Evolutionary conservation across 129 eudicot genomes (phyloP).

Genomic region (Sambucus nigra): DNA sequence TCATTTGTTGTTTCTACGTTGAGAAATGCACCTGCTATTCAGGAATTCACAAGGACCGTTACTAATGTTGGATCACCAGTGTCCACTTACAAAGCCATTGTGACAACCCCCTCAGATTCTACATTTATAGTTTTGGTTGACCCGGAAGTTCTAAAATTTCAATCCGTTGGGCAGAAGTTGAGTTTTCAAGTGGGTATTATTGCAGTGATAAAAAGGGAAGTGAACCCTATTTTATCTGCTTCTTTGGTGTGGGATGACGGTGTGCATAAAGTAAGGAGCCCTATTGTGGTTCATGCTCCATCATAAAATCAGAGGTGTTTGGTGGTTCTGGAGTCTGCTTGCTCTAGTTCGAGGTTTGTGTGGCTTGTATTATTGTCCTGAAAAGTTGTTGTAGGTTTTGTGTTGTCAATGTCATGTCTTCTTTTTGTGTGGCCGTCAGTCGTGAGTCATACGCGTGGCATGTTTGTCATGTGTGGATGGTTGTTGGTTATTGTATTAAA

Average conservation of each 20-base stretch:
- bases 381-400: too few relatives aligned
- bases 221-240: conserved; percentile 10
- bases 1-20: conserved; percentile 12
- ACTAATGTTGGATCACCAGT: conserved; percentile 17
- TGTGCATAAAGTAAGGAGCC: conserved; percentile 25
- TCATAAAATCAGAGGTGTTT: background rate
- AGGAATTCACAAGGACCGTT: conserved; percentile 3
- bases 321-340: too few relatives aligned
- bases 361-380: too few relatives aligned
- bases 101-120: background rate
- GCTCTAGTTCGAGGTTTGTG: too few relatives aligned
- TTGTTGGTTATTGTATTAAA: too few relatives aligned
- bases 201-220: background rate
- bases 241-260: conserved; percentile 19
- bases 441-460: too few relatives aligned
- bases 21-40: background rate
- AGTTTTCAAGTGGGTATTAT: conserved; percentile 7
- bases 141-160: conserved; percentile 13
- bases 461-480: too few relatives aligned
- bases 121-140: background rate
- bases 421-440: too few relatives aligned
- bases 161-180: conserved; percentile 12
- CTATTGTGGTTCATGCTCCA: conserved; percentile 22
- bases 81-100: conserved; percentile 4
- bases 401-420: too few relatives aligned